Percentiles rank a stretch among this genome's conserved stretches.
These are phyloP conservation scores for Penicillium hesseltinei DNA, from an alignment of 2,329 filamentous ascomycete species.

Conservation along the genomic window DNA sequence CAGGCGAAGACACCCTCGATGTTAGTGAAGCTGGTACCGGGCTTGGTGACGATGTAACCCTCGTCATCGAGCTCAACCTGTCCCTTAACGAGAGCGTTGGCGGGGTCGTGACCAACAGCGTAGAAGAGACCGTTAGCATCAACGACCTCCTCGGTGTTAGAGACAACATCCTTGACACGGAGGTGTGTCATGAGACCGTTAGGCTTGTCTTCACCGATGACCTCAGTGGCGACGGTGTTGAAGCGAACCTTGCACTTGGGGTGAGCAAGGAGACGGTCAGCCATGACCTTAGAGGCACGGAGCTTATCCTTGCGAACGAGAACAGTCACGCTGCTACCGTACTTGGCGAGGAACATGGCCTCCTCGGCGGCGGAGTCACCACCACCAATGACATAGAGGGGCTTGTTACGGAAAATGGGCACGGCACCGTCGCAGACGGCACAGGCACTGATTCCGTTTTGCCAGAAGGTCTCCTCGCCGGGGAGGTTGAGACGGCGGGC, in stretches of 20 bases:
- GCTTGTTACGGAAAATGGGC: constrained; percentile 96
- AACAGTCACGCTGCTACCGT: constrained; percentile 91
- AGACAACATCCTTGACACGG: constrained; percentile 74
- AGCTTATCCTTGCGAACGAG: constrained; percentile 85
- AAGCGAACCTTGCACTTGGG: constrained; percentile 89
- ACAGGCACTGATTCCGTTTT: constrained; percentile 92
- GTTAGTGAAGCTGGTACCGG: constrained; percentile 84
- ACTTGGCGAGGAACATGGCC: constrained; percentile 96
- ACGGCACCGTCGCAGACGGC: constrained; percentile 96
- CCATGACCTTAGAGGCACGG: constrained; percentile 88
- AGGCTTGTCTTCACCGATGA: constrained; percentile 75
- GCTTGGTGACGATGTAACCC: constrained; percentile 84
- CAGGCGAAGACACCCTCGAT: constrained; percentile 92
- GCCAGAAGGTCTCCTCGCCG: constrained; percentile 96
- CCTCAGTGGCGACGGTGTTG: constrained; percentile 77
- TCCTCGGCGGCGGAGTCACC: constrained; percentile 97
- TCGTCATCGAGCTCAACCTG: constrained; percentile 86
- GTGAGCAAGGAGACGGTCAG: constrained; percentile 74
- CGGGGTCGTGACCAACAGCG: constrained; percentile 94
- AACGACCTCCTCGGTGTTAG: constrained; percentile 75
- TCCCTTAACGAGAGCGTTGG: constrained; percentile 83
- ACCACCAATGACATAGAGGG: constrained; percentile 90
- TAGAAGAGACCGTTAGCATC: constrained; percentile 95
- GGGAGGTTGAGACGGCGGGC: constrained; percentile 77
- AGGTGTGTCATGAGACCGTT: constrained; percentile 82